Percentiles rank a stretch among this genome's conserved stretches.
These are phyloP conservation scores for Entomortierella chlamydospora DNA, from an alignment of 192 early-diverging fungal genomes.

Conservation along the genomic window DNA sequence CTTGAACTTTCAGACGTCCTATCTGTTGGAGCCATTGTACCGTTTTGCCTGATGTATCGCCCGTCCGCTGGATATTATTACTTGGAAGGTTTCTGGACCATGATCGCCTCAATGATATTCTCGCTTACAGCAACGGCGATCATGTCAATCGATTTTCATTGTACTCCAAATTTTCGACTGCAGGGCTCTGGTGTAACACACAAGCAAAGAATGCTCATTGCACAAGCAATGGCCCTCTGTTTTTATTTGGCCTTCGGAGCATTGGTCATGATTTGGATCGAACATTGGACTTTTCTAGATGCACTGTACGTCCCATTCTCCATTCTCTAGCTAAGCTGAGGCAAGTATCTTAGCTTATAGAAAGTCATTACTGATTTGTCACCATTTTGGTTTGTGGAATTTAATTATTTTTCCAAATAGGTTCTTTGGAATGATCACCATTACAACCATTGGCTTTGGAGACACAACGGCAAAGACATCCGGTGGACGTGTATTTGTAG, in stretches of 20 bases:
- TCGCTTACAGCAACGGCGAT: slow-evolving; percentile 29
- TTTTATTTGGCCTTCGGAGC: slow-evolving; percentile 45
- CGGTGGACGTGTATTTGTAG: slow-evolving; percentile 27
- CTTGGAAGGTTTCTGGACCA: slow-evolving; percentile 47
- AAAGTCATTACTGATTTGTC: too few species aligned
- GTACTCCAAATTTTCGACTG: slow-evolving; percentile 31
- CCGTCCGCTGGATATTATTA: slow-evolving; percentile 23
- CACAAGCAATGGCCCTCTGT: slow-evolving; percentile 37
- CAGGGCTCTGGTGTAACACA: slow-evolving; percentile 44
- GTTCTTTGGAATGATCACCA: slow-evolving; percentile 45
- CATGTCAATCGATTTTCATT: slow-evolving; percentile 32
- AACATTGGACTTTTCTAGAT: slow-evolving; percentile 24
- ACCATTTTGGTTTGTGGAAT: too few species aligned
- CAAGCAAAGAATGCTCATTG: slow-evolving; percentile 41
- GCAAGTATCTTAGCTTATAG: too few species aligned
- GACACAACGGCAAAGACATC: slow-evolving; percentile 5
- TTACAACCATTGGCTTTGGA: slow-evolving; percentile 49
- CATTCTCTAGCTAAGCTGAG: too few species aligned
- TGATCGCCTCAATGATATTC: slow-evolving; percentile 39
- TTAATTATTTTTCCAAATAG: not conserved
- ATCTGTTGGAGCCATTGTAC: slow-evolving; percentile 21
- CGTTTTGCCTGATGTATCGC: slow-evolving; percentile 33
- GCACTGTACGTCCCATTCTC: slow-evolving; percentile 16
- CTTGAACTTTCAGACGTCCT: slow-evolving; percentile 25
- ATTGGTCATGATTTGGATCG: slow-evolving; percentile 32